Base-by-base conservation (phyloP, 2,329 filamentous ascomycete species). In the Clarireedia hainanense region DNA sequence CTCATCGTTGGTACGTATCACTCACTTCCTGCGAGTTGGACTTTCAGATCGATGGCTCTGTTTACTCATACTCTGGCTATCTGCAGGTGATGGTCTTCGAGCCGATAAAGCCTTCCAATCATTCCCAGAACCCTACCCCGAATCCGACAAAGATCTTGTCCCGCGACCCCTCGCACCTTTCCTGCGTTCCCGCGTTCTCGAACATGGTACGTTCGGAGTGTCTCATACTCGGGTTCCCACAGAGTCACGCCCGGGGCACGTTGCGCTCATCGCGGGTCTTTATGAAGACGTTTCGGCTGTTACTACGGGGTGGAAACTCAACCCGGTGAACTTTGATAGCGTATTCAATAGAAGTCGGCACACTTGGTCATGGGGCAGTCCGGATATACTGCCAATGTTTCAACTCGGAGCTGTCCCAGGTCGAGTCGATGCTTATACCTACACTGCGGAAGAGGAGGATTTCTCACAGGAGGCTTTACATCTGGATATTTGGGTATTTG, bases 341-440 rank as follows among this genome's bases (percentile, higher is more conserved):
- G 91, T 99, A 10, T 99, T 99, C 80, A 99, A 99, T 70, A 84
- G 89, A 60, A 97, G 92, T 69, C 80, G 86, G 47, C 95, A 99
- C 73, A 99, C 95, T 6, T 99, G 94, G 94, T 96, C 91, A 71
- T 99, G 94, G 94, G 94, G 94, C 2, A 96, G 91, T 68, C 94
- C 94, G 1, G 94, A 99, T 72, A 99, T 99, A 66, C 74, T 99
- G 62, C 89, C 89, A 54, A 99, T 99, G 94, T 99, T 99, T 69
- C 85, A 95, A 68, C 81, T 91, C 56, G 94, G 94, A n/a, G 92
- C 94, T 24, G 84, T 89, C 9, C 87, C 89, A 0, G 91, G 92
- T 6, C 80, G 87, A 60, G 88, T 99, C 1, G 89, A 96, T 71
- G 86, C 89, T n/a, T 86, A 86, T 61, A 89, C 80, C 57, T 99